Evolutionary conservation across 805 yeast genomes (phyloP).

Genomic region (Sungouiella blattae): DNA sequence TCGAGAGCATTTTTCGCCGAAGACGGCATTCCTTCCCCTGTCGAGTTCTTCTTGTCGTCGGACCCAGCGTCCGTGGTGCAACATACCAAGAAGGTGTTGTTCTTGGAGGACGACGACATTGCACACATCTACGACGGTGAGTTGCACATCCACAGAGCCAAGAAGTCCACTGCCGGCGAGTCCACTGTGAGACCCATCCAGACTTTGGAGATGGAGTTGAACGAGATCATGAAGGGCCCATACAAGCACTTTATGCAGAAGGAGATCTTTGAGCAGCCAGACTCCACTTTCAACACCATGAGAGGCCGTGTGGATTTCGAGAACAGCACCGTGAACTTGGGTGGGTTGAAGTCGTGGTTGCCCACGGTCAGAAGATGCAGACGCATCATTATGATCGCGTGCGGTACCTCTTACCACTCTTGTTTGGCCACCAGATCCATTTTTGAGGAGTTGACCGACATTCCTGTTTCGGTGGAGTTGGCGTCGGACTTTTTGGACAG

Average conservation of each 20-base stretch:
- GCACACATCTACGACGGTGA: slow-evolving; percentile 98
- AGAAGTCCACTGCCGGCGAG: slow-evolving; percentile 72
- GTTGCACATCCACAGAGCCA: slow-evolving; percentile 95
- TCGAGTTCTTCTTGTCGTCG: slow-evolving; percentile 92
- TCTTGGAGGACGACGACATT: slow-evolving; percentile 96
- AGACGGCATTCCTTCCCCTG: slow-evolving; percentile 88
- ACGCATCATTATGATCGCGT: slow-evolving; percentile 96
- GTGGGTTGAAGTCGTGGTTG: slow-evolving; percentile 83
- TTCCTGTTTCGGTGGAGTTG: slow-evolving; percentile 87
- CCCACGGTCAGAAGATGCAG: slow-evolving; percentile 91
- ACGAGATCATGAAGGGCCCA: slow-evolving; percentile 97
- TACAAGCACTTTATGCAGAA: slow-evolving; percentile 97
- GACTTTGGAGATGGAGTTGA: slow-evolving; percentile 93
- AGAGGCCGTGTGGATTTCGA: slow-evolving; percentile 97
- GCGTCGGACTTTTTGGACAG: slow-evolving; percentile 96
- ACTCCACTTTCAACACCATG: slow-evolving; percentile 97
- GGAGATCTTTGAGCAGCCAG: slow-evolving; percentile 98
- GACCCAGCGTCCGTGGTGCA: slow-evolving; percentile 96
- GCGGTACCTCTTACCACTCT: slow-evolving; percentile 99
- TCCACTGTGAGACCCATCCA: slow-evolving; percentile 95
- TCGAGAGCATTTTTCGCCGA: slow-evolving; percentile 96
- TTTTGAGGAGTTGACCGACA: slow-evolving; percentile 93
- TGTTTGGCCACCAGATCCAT: slow-evolving; percentile 96
- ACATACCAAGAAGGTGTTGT: slow-evolving; percentile 95
- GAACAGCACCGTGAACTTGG: slow-evolving; percentile 69